phyloP scores from a whole-genome alignment of 106 monocot species.

The Phalaenopsis aphrodite region DNA sequence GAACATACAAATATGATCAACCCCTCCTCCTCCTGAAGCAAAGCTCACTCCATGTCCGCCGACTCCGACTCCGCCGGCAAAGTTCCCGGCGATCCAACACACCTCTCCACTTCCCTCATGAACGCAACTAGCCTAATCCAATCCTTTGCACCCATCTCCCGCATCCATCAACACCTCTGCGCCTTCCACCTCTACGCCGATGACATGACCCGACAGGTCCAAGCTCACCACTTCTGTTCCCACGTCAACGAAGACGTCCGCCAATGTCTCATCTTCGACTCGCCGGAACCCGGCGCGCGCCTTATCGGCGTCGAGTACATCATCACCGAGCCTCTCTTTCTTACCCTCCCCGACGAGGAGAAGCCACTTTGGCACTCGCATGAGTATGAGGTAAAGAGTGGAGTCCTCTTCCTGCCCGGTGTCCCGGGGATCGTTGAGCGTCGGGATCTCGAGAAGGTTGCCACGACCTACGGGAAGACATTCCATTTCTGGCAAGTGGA shows the following conservation, averaged over 20 bases:
- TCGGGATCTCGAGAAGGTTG: constrained; percentile 51
- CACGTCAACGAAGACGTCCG: constrained; percentile 83
- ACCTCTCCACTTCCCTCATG: constrained; percentile 40
- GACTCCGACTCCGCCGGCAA: background rate
- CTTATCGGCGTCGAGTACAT: constrained; percentile 97
- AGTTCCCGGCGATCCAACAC: constrained; percentile 57
- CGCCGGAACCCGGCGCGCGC: constrained; percentile 35
- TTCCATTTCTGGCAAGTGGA: constrained; percentile 95
- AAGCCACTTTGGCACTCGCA: constrained; percentile 93
- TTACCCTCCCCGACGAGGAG: constrained; percentile 74
- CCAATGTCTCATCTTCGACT: constrained; percentile 89
- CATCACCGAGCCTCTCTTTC: constrained; percentile 48
- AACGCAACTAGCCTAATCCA: constrained; percentile 61
- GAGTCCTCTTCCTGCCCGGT: constrained; percentile 64
- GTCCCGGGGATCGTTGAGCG: constrained; percentile 46
- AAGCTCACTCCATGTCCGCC: background rate
- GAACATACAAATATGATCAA: no score
- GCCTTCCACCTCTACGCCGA: constrained; percentile 86
- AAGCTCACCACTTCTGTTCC: constrained; percentile 90
- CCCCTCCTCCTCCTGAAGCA: background rate
- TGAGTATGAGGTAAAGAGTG: constrained; percentile 90
- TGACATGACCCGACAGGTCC: constrained; percentile 85
- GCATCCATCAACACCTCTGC: constrained; percentile 88
- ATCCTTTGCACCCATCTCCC: constrained; percentile 60
- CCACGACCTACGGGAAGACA: constrained; percentile 78